Base-by-base conservation (phyloP, 768 basidiomycete genomes). In the Naganishia vishniacii region DNA sequence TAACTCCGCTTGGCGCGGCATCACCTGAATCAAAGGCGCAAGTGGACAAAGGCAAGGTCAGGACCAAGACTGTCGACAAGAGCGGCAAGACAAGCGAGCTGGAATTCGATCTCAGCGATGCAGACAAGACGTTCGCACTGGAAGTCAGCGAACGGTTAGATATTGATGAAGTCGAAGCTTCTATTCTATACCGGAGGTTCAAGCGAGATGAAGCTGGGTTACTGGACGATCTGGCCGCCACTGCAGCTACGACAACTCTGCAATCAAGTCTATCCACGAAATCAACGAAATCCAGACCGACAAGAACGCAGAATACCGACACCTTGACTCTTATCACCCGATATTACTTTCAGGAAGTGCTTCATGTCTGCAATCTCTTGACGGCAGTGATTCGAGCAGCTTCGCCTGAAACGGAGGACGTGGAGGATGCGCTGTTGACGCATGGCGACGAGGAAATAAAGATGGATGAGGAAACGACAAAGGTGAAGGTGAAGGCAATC, bases 111-210 rank as follows among this genome's bases (percentile, higher is more conserved):
- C 31, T 63, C 11, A 25, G 40, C n/a, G 53, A 67, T 11, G 44
- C 34, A 8, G 61, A 67, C 25, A 53, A 28, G 18, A 8, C 28
- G 11, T 42, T 61, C 4, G 65, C 61, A 1, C 15, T 59, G 16
- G 59, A 45, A 29, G n/a, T 67, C 42, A 67, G 65, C 28, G 61
- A 67, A 16, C 45, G 45, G n/a, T 29, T 67, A 12, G 56, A 37
- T 4, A 63, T 67, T 20, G 51, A 62, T 40, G 61, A 67, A 32
- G 61, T 63, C 8, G 65, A 67, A 48, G 51, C 65, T 18, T 16
- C 56, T 18, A 47, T 67, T 37, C 61, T 67, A 6, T 32, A 58
- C 37, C 37, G 32, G 5, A 40, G 48, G 25, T 67, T 67, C 45
- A 48, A 46, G 40, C 42, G 41, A 23, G 65, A 66, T 28, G 65